These are phyloP conservation scores for Tylopilus sp. DNA, from an alignment of 768 basidiomycete species.

Conservation along the genomic window DNA sequence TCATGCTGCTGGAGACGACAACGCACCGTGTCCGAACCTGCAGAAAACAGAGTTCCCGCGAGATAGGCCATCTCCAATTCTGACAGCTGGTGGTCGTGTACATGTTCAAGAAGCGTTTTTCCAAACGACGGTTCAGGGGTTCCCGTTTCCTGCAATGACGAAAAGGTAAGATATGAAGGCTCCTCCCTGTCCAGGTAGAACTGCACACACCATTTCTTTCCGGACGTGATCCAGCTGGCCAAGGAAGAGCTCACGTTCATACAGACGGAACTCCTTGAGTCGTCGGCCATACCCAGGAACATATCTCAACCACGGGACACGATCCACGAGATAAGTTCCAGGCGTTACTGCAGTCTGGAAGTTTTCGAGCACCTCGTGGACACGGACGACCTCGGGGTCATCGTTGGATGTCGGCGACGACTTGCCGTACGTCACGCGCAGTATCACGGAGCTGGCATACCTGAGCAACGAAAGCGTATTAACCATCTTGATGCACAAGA, in stretches of 20 bases:
- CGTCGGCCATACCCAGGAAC: slow-evolving; percentile 56
- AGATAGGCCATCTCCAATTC: slow-evolving; percentile 54
- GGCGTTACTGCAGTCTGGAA: slow-evolving; percentile 31
- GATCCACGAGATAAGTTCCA: slow-evolving; percentile 32
- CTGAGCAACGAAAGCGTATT: too few species aligned
- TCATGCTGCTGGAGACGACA: not conserved
- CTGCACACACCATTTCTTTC: slow-evolving; percentile 2
- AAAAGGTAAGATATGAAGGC: not conserved
- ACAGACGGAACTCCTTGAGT: slow-evolving; percentile 47
- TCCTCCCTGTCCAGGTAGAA: too few species aligned
- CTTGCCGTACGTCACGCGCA: slow-evolving; percentile 27
- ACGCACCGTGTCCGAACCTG: slow-evolving; percentile 50
- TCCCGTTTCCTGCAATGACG: slow-evolving; percentile 4
- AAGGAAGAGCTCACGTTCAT: slow-evolving; percentile 50
- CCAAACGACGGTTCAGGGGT: slow-evolving; percentile 36
- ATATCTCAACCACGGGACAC: slow-evolving; percentile 33
- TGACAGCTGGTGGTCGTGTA: slow-evolving; percentile 44
- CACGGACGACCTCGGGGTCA: slow-evolving; percentile 12
- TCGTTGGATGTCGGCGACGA: slow-evolving; percentile 15
- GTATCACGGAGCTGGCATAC: slow-evolving; percentile 19
- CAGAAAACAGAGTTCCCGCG: slow-evolving; percentile 58
- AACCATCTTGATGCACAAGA: too few species aligned
- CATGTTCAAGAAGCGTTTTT: slow-evolving; percentile 49
- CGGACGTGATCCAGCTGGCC: slow-evolving; percentile 33
- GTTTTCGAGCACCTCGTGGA: slow-evolving; percentile 20